Evolutionary conservation across 2,329 filamentous ascomycete species (phyloP).

Genomic region (Aureobasidium pullulans): DNA sequence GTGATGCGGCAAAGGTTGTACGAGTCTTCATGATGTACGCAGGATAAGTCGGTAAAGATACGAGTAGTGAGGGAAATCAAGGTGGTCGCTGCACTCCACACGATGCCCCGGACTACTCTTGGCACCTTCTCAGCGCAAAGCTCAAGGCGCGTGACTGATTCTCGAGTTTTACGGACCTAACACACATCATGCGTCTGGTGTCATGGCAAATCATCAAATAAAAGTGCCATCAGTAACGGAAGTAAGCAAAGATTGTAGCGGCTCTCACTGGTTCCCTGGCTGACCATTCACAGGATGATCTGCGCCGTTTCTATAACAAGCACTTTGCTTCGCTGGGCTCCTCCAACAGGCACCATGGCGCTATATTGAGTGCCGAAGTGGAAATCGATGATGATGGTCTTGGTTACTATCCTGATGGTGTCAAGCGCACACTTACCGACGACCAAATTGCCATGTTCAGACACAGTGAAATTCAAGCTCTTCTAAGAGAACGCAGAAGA

Average conservation of each 20-base stretch:
- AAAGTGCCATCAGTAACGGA: background rate
- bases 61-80: background rate
- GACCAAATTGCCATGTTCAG: constrained; percentile 86
- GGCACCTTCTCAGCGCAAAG: background rate
- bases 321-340: background rate
- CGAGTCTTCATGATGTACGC: background rate
- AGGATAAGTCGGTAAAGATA: background rate
- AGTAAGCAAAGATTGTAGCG: background rate
- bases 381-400: constrained; percentile 52
- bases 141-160: no score
- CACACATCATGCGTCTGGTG: background rate
- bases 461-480: constrained; percentile 72
- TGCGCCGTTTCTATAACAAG: background rate
- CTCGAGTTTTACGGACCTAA: no score
- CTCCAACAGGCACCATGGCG: background rate
- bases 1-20: background rate
- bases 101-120: background rate
- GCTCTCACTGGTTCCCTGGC: background rate
- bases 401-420: constrained; percentile 80
- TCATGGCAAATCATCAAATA: background rate
- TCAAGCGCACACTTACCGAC: constrained; percentile 83
- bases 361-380: background rate
- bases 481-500: constrained; percentile 39
- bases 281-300: background rate
- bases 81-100: constrained; percentile 8